A percentile compares a stretch with the other conserved stretches of the same genome.
phyloP scores from a whole-genome alignment of 2,329 filamentous ascomycete genomes.

The Aspergillus sp. region DNA sequence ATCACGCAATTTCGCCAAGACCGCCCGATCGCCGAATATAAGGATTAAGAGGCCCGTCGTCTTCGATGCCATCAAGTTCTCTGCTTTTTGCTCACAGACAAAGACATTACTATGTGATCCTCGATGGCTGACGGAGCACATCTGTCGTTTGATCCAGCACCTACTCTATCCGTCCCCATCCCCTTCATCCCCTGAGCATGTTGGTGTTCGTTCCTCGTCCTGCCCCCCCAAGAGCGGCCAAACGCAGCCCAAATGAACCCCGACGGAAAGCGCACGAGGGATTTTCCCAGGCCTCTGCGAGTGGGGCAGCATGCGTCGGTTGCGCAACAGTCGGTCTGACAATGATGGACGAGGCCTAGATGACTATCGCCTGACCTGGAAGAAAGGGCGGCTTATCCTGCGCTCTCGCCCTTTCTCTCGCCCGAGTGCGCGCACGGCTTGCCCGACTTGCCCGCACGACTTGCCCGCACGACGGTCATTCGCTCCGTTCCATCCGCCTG shows the following conservation, averaged over 20 bases:
- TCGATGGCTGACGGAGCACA: not conserved
- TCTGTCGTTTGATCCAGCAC: not conserved
- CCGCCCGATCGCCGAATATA: conserved; percentile 27
- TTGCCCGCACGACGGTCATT: conserved; percentile 1
- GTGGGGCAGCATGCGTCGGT: conserved; percentile 25
- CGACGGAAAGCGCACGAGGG: conserved; percentile 26
- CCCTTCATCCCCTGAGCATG: not conserved
- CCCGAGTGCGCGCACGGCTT: not conserved
- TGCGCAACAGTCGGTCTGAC: conserved; percentile 7
- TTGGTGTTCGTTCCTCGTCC: not conserved
- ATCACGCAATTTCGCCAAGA: conserved; percentile 40
- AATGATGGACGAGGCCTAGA: not conserved
- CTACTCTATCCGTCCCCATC: not conserved
- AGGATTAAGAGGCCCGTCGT: conserved; percentile 14
- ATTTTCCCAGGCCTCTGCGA: not conserved
- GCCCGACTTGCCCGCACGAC: not conserved
- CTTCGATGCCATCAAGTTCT: conserved; percentile 13
- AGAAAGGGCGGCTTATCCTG: not conserved
- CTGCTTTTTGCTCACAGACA: not conserved
- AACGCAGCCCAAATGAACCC: conserved; percentile 11
- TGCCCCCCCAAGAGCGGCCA: not conserved
- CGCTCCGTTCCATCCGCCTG: not conserved
- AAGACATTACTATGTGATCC: not conserved
- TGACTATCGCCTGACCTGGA: conserved; percentile 3
- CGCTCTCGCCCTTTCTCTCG: conserved; percentile 3